Conservation (phyloP, 2,329 filamentous ascomycete genomes). For the Aspergillus luchuensis region DNA sequence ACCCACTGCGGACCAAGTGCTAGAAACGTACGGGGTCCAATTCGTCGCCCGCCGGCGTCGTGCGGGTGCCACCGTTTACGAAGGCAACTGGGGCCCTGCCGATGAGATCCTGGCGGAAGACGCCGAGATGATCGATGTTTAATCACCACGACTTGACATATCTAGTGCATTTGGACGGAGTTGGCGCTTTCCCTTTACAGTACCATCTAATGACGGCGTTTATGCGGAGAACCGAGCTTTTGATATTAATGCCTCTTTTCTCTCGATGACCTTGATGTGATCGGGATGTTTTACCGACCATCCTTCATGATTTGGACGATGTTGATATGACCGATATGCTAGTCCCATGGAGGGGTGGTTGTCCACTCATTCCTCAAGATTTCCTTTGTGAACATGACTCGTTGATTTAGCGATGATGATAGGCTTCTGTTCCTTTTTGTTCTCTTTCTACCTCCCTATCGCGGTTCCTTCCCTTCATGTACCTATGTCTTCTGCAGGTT, state of each 20-base stretch:
- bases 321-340: background rate
- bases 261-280: slow-evolving; percentile 10
- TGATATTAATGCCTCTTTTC: slow-evolving; percentile 17
- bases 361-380: slow-evolving; percentile 18
- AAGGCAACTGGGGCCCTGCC: slow-evolving; percentile 90
- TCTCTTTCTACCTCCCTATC: background rate
- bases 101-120: slow-evolving; percentile 62
- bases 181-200: slow-evolving; percentile 30
- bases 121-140: slow-evolving; percentile 66
- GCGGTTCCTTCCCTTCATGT: slow-evolving; percentile 4
- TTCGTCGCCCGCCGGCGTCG: slow-evolving; percentile 79
- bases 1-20: slow-evolving; percentile 72
- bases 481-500: slow-evolving; percentile 15
- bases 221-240: slow-evolving; percentile 20
- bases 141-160: slow-evolving; percentile 32
- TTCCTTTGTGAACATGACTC: slow-evolving; percentile 19
- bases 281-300: slow-evolving; percentile 15
- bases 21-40: slow-evolving; percentile 70
- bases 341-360: slow-evolving; percentile 12
- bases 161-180: slow-evolving; percentile 38
- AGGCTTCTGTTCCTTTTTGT: slow-evolving; percentile 3
- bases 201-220: slow-evolving; percentile 29
- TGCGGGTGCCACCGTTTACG: slow-evolving; percentile 90
- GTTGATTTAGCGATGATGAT: slow-evolving; percentile 19
- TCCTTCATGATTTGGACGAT: slow-evolving; percentile 5